Evolutionary conservation across 2,329 filamentous ascomycete species (phyloP).

Genomic region (Pleomassaria siparia): DNA sequence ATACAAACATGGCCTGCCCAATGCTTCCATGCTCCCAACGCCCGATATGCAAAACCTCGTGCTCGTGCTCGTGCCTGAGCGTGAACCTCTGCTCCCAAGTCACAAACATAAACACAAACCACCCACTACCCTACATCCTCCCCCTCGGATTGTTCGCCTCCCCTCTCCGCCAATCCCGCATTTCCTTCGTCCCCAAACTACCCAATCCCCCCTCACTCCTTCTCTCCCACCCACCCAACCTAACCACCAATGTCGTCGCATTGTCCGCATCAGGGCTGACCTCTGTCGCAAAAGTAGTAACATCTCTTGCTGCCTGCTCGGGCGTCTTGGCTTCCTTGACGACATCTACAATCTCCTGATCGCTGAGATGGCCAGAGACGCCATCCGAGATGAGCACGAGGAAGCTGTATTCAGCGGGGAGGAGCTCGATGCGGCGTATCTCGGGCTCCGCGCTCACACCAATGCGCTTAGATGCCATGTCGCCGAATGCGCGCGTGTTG

Average conservation of each 20-base stretch:
- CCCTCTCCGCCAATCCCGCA: slow-evolving; percentile 76
- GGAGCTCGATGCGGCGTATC: slow-evolving; percentile 75
- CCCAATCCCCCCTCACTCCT: slow-evolving; percentile 83
- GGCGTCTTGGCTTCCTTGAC: slow-evolving; percentile 92
- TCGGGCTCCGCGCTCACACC: slow-evolving; percentile 95
- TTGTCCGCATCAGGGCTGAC: slow-evolving; percentile 69
- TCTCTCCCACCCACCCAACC: slow-evolving; percentile 66
- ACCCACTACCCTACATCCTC: slow-evolving; percentile 50
- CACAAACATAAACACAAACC: background rate
- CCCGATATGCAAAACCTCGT: background rate
- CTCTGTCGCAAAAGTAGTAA: slow-evolving; percentile 88
- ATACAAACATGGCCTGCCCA: background rate
- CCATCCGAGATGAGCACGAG: slow-evolving; percentile 87
- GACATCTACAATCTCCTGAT: slow-evolving; percentile 96
- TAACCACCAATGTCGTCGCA: slow-evolving; percentile 63
- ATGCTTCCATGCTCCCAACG: background rate
- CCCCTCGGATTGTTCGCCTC: slow-evolving; percentile 82
- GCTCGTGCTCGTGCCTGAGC: no score
- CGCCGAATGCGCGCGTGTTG: slow-evolving; percentile 92
- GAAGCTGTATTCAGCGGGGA: slow-evolving; percentile 84
- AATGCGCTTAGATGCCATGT: slow-evolving; percentile 87
- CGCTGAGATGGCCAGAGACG: slow-evolving; percentile 78
- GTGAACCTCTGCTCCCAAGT: no score
- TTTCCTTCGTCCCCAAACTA: slow-evolving; percentile 88
- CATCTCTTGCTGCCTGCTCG: slow-evolving; percentile 75